Evolutionary conservation across 345 rosid species (phyloP).

Genomic region (Moricandia arvensis): DNA sequence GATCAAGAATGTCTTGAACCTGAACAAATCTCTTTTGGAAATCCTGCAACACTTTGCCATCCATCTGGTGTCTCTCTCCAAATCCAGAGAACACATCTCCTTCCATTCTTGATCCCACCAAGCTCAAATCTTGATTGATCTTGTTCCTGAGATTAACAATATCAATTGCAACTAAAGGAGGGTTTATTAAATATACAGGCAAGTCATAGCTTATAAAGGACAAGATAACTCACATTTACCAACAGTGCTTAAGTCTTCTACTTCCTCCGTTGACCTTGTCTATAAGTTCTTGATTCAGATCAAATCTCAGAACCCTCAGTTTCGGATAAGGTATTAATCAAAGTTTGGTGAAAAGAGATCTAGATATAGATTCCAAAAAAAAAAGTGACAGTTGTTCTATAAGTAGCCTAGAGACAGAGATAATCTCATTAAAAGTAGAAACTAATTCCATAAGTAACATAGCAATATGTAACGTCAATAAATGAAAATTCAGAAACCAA

Average conservation of each 20-base stretch:
- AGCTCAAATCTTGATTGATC: slow-evolving; percentile 33
- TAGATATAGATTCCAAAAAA: slow-evolving; percentile 6
- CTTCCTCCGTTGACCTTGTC: slow-evolving; percentile 18
- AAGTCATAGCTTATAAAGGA: no score
- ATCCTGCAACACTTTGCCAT: no score
- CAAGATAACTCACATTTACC: not conserved
- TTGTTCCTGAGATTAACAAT: no score
- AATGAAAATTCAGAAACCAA: slow-evolving; percentile 18
- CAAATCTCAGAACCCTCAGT: not conserved
- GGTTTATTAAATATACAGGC: no score
- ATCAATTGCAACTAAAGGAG: not conserved
- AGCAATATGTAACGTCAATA: not conserved
- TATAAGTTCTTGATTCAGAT: slow-evolving; percentile 23
- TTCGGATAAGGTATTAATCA: slow-evolving; percentile 22
- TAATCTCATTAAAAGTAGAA: slow-evolving; percentile 19
- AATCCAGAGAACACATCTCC: no score
- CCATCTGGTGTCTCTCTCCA: no score
- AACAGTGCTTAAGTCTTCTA: not conserved
- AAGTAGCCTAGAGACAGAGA: slow-evolving; percentile 20
- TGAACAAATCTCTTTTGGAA: no score
- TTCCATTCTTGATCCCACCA: slow-evolving; percentile 52
- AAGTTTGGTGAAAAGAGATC: slow-evolving; percentile 25
- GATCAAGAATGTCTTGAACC: no score
- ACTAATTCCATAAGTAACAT: slow-evolving; percentile 19
- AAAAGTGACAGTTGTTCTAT: slow-evolving; percentile 15